Evolutionary conservation across 2,329 filamentous ascomycete species (phyloP).

Genomic region (Alternaria atra): DNA sequence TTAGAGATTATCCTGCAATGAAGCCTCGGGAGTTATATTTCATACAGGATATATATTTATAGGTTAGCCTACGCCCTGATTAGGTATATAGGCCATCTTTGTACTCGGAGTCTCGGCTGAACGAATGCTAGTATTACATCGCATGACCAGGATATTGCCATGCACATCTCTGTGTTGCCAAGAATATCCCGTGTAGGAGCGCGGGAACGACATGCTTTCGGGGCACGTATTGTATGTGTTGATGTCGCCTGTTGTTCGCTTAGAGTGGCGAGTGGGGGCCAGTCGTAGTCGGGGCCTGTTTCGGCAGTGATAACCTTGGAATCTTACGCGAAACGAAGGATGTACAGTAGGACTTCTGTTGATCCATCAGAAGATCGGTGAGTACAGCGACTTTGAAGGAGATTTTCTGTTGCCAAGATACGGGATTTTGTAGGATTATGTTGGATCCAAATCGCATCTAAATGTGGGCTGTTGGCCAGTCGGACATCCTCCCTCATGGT

Average conservation of each 20-base stretch:
- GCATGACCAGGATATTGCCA: not conserved
- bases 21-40: not conserved
- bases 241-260: not conserved
- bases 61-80: not conserved
- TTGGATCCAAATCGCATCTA: not conserved
- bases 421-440: not conserved
- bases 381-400: not conserved
- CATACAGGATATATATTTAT: not conserved
- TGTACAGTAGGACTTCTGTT: not conserved
- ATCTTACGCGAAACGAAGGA: not conserved
- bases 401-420: not conserved
- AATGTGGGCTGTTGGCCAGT: not conserved
- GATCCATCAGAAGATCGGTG: not conserved
- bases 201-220: not conserved
- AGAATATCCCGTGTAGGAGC: not conserved
- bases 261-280: not conserved
- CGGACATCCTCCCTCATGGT: not conserved
- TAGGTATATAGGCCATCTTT: not conserved
- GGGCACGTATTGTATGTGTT: not conserved
- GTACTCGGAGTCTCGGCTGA: not conserved
- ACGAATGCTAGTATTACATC: conserved; percentile 1
- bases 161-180: not conserved
- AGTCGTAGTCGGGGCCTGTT: not conserved
- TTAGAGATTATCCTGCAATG: not conserved
- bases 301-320: not conserved